Evolutionary conservation across 345 rosid species (phyloP).

Genomic region (Angophora floribunda): DNA sequence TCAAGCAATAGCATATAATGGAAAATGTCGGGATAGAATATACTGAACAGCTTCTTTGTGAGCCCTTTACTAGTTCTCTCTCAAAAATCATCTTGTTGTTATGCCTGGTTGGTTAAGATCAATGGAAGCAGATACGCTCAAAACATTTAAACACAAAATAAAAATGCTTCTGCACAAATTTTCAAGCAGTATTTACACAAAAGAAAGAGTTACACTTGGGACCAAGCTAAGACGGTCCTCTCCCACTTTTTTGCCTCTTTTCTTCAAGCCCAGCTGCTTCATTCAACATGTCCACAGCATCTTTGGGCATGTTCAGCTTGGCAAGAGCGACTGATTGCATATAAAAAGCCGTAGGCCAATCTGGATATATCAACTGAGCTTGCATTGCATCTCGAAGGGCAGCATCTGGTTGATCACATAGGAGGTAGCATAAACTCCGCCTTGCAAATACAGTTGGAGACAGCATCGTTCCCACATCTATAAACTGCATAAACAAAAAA

Average conservation of each 20-base stretch:
- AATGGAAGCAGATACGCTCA: not conserved
- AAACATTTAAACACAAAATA: not conserved
- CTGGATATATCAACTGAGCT: constrained; percentile 77
- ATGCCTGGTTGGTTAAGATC: not conserved
- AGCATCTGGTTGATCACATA: constrained; percentile 80
- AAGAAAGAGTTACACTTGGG: not conserved
- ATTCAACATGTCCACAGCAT: constrained; percentile 89
- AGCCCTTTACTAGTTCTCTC: not conserved
- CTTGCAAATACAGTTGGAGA: constrained; percentile 92
- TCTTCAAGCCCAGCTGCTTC: constrained; percentile 85
- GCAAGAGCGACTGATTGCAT: constrained; percentile 98
- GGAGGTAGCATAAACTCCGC: constrained; percentile 82
- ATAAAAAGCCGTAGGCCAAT: constrained; percentile 94
- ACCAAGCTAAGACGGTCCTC: constrained; percentile 25
- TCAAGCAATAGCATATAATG: not conserved
- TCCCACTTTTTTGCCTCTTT: constrained; percentile 69
- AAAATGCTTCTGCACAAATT: not conserved
- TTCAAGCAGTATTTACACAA: not conserved
- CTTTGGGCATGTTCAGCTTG: constrained; percentile 90
- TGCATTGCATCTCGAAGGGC: constrained; percentile 98
- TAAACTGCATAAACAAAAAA: constrained; percentile 43
- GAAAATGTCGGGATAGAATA: not conserved
- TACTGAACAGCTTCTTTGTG: not conserved
- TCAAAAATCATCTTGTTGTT: not conserved
- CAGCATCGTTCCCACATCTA: constrained; percentile 76